These are phyloP conservation scores for Pseudogymnoascus sp. DNA, from an alignment of 2,329 filamentous ascomycete species.

Conservation along the genomic window DNA sequence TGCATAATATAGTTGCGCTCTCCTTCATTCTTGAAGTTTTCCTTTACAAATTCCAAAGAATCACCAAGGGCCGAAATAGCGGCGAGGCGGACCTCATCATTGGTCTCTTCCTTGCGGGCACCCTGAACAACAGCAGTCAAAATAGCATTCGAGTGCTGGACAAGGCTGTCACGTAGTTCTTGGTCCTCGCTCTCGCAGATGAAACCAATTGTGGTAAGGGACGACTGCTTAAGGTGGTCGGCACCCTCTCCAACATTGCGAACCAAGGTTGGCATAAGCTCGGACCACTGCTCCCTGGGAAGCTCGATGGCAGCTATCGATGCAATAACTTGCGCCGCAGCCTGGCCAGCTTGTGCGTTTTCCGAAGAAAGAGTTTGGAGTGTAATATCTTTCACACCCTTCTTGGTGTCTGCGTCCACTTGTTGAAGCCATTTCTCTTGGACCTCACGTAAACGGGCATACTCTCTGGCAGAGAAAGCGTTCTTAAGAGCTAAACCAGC, in stretches of 20 bases:
- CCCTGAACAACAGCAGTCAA: conserved; percentile 96
- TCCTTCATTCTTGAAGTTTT: conserved; percentile 98
- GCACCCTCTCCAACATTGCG: conserved; percentile 84
- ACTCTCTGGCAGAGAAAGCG: conserved; percentile 91
- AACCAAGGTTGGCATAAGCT: conserved; percentile 82
- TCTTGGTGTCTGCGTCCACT: conserved; percentile 75
- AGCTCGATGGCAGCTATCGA: conserved; percentile 93
- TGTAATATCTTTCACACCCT: conserved; percentile 80
- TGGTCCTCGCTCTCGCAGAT: conserved; percentile 93
- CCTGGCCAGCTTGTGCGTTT: conserved; percentile 76
- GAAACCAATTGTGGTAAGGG: conserved; percentile 92
- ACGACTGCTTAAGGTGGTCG: conserved; percentile 88
- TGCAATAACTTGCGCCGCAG: conserved; percentile 89
- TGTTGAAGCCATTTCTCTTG: conserved; percentile 89
- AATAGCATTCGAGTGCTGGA: conserved; percentile 92
- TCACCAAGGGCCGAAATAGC: conserved; percentile 92
- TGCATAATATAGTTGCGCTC: conserved; percentile 99
- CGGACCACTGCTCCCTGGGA: conserved; percentile 85
- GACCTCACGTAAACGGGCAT: conserved; percentile 75
- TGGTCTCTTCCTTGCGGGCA: conserved; percentile 91
- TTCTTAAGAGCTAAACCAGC: conserved; percentile 97
- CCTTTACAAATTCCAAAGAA: conserved; percentile 93
- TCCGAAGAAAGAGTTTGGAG: conserved; percentile 76
- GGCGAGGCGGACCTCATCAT: conserved; percentile 81
- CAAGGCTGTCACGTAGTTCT: conserved; percentile 73